These are phyloP conservation scores for Boletus rufocinnamomeus DNA, from an alignment of 768 basidiomycete genomes.

Conservation along the genomic window DNA sequence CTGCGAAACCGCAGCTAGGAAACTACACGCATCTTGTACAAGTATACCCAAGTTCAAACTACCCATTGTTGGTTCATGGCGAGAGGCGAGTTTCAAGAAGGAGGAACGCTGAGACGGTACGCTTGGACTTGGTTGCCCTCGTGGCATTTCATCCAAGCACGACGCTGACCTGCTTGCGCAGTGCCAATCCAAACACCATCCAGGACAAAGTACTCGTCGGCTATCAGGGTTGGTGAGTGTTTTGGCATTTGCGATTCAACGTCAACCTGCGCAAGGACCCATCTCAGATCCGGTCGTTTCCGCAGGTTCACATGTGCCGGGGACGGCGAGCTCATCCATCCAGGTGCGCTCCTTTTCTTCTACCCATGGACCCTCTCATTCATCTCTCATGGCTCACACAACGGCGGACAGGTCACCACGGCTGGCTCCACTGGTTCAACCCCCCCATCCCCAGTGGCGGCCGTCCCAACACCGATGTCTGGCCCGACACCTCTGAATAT, in stretches of 20 bases:
- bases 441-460: slow-evolving; percentile 69
- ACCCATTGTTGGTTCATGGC: neutral
- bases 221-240: slow-evolving; percentile 80
- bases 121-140: neutral
- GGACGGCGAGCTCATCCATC: slow-evolving; percentile 66
- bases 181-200: slow-evolving; percentile 74
- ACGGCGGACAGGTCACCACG: slow-evolving; percentile 59
- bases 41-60: neutral
- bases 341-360: slow-evolving; percentile 40
- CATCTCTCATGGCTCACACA: neutral
- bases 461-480: slow-evolving; percentile 70
- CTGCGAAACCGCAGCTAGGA: neutral
- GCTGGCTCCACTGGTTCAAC: slow-evolving; percentile 86
- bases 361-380: neutral
- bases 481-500: slow-evolving; percentile 78
- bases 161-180: slow-evolving; percentile 9
- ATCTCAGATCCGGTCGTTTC: neutral
- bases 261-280: neutral
- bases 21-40: too few species aligned
- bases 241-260: too few species aligned
- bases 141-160: neutral
- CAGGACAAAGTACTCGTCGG: slow-evolving; percentile 84
- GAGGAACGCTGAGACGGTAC: neutral
- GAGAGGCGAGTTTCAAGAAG: neutral
- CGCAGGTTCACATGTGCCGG: slow-evolving; percentile 71